Evolutionary conservation across 306 rosid species (phyloP).

Genomic region (Prunus salicina): DNA sequence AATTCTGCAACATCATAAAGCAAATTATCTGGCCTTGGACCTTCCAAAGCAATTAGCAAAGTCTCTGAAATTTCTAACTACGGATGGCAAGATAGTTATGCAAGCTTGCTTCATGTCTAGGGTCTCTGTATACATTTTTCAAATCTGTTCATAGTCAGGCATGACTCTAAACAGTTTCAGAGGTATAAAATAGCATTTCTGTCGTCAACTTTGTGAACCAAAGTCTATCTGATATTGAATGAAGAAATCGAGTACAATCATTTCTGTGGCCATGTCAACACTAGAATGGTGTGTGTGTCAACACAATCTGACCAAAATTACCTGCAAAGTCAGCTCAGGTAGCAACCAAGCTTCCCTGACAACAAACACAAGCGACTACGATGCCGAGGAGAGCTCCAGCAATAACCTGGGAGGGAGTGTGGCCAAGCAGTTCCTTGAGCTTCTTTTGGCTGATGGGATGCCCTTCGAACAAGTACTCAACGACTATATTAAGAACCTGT

Average conservation of each 20-base stretch:
- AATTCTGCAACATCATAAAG: background rate
- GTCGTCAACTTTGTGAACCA: background rate
- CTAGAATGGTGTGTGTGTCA: background rate
- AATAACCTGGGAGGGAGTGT: constrained; percentile 84
- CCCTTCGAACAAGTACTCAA: constrained; percentile 82
- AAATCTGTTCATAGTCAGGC: background rate
- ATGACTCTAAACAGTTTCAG: background rate
- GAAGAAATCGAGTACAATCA: background rate
- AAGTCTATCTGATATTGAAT: background rate
- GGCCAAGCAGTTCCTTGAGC: constrained; percentile 90
- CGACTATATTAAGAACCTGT: constrained; percentile 91
- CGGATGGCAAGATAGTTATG: no score
- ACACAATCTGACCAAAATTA: constrained; percentile 14
- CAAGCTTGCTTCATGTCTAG: background rate
- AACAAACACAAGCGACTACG: constrained; percentile 64
- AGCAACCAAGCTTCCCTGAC: constrained; percentile 48
- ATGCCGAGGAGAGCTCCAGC: constrained; percentile 84
- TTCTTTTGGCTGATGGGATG: constrained; percentile 89
- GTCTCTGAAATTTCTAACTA: no score
- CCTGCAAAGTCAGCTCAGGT: constrained; percentile 22
- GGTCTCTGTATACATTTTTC: background rate
- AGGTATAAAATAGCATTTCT: background rate
- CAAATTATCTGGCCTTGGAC: background rate
- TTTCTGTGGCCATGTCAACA: background rate
- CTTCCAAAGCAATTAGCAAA: no score